These are phyloP conservation scores for Cyclotella cryptica DNA, from an alignment of 108 stramenopile genomes.

Conservation along the genomic window DNA sequence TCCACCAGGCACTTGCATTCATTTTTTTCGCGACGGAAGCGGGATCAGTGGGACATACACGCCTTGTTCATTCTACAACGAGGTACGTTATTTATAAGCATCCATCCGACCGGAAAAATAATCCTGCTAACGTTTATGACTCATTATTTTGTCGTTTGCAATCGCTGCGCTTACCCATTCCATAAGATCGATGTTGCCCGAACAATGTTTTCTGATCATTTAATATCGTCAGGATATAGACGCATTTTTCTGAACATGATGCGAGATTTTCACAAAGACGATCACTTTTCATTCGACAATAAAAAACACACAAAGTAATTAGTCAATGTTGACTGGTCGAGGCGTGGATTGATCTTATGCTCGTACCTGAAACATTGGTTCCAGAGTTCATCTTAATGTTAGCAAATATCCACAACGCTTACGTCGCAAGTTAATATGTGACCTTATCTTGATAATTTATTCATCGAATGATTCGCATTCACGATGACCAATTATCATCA, in stretches of 20 bases:
- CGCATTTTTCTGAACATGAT: constrained; percentile 70
- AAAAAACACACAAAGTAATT: background rate
- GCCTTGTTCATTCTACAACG: constrained; percentile 73
- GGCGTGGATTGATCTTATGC: too few species aligned
- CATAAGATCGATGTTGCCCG: constrained; percentile 66
- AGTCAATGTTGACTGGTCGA: background rate
- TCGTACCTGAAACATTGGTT: too few species aligned
- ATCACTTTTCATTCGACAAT: constrained; percentile 64
- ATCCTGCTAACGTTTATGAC: background rate
- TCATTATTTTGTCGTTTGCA: background rate
- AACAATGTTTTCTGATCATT: constrained; percentile 86
- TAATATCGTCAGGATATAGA: constrained; percentile 74
- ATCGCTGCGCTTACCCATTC: background rate
- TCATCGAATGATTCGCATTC: too few species aligned
- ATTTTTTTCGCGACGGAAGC: constrained; percentile 83
- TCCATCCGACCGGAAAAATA: background rate
- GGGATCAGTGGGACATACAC: constrained; percentile 73
- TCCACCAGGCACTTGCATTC: constrained; percentile 79
- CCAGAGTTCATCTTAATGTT: too few species aligned
- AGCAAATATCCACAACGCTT: too few species aligned
- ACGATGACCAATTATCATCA: too few species aligned
- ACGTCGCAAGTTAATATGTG: too few species aligned
- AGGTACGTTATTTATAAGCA: constrained; percentile 32
- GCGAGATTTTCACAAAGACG: constrained; percentile 64
- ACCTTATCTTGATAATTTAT: too few species aligned